Percentiles rank a stretch among this genome's conserved stretches.
These are phyloP conservation scores for Holtermanniella nyarrowii DNA, from an alignment of 768 basidiomycete genomes.

Conservation along the genomic window DNA sequence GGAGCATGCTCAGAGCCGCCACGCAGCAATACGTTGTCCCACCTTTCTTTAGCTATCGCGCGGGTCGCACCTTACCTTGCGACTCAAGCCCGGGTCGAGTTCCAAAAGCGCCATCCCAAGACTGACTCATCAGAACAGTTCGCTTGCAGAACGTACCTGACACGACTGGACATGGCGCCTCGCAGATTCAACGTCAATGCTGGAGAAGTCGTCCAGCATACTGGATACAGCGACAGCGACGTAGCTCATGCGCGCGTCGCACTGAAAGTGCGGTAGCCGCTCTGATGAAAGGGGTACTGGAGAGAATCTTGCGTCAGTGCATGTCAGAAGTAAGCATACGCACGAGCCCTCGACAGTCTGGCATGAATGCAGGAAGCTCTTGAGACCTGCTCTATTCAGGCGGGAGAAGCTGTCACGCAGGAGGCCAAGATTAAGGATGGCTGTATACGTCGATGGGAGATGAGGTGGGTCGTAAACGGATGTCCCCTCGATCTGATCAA, in stretches of 20 bases:
- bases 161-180: conserved; percentile 59
- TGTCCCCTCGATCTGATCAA: too few relatives aligned
- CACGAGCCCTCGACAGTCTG: conserved; percentile 79
- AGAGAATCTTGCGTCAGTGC: conserved; percentile 29
- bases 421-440: conserved; percentile 69
- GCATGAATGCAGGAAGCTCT: conserved; percentile 57
- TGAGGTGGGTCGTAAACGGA: conserved; percentile 47
- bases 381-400: conserved; percentile 60
- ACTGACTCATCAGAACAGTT: conserved; percentile 48
- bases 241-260: conserved; percentile 73
- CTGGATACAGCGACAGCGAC: conserved; percentile 74
- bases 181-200: conserved; percentile 55
- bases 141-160: conserved; percentile 48
- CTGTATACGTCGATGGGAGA: conserved; percentile 89
- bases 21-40: conserved; percentile 90
- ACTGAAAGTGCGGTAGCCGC: conserved; percentile 41
- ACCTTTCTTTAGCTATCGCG: conserved; percentile 46
- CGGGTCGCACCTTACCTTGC: conserved; percentile 52
- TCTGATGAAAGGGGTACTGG: conserved; percentile 38
- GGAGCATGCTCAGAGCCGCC: conserved; percentile 57
- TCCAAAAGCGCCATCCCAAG: conserved; percentile 87
- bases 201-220: conserved; percentile 71
- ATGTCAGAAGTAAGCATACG: conserved; percentile 8
- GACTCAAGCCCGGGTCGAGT: conserved; percentile 73
- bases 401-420: conserved; percentile 71